Percentiles rank a stretch among this genome's conserved stretches.
These are phyloP conservation scores for Lachnellula cervina DNA, from an alignment of 2,329 filamentous ascomycete genomes.

Conservation along the genomic window DNA sequence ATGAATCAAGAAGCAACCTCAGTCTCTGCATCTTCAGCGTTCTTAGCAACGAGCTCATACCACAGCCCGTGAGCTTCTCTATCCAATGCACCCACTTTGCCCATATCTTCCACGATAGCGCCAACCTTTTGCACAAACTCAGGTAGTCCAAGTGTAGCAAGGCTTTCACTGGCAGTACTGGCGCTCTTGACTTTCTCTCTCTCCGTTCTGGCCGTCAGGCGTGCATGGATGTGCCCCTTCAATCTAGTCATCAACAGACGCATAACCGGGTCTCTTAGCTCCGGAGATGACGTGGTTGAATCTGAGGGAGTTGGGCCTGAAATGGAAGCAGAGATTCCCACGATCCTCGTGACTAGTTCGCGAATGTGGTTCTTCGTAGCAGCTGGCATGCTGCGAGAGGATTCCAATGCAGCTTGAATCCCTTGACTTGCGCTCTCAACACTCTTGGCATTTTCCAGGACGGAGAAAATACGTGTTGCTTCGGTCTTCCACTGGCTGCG, in stretches of 20 bases:
- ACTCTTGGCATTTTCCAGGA: slow-evolving; percentile 54
- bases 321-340: slow-evolving; percentile 30
- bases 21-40: slow-evolving; percentile 12
- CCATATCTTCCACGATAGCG: slow-evolving; percentile 64
- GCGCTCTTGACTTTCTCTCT: slow-evolving; percentile 67
- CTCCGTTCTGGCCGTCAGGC: slow-evolving; percentile 60
- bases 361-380: slow-evolving; percentile 55
- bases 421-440: slow-evolving; percentile 50
- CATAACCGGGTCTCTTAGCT: slow-evolving; percentile 50
- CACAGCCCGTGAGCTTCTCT: slow-evolving; percentile 61
- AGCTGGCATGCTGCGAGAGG: slow-evolving; percentile 59
- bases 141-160: slow-evolving; percentile 64
- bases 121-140: slow-evolving; percentile 69
- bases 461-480: slow-evolving; percentile 63
- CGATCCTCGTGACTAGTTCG: slow-evolving; percentile 53
- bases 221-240: slow-evolving; percentile 59
- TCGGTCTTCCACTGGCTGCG: slow-evolving; percentile 73
- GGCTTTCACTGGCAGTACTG: slow-evolving; percentile 62
- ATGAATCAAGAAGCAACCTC: too few species aligned
- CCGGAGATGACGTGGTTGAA: slow-evolving; percentile 26
- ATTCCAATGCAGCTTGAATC: slow-evolving; percentile 58
- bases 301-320: slow-evolving; percentile 2
- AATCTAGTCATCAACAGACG: slow-evolving; percentile 65
- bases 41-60: slow-evolving; percentile 51
- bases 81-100: slow-evolving; percentile 61